Percentiles rank a stretch among this genome's conserved stretches.
Evolutionary conservation across 192 early-diverging fungal species (phyloP).

Genomic region (Podila verticillata): DNA sequence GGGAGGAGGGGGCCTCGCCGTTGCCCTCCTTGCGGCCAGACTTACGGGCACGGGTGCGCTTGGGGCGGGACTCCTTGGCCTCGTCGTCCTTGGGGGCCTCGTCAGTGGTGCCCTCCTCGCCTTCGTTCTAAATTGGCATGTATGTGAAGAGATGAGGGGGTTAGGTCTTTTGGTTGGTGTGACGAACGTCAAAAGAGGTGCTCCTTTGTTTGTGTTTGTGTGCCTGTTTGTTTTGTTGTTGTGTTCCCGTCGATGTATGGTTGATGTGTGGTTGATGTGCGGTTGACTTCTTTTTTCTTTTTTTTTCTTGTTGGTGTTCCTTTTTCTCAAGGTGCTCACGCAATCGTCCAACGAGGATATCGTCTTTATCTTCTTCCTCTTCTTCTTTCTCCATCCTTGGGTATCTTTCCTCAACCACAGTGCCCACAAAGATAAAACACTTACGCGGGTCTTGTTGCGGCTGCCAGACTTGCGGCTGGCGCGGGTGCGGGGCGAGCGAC

Average conservation of each 20-base stretch:
- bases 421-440: conserved; percentile 2
- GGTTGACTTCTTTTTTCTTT: neutral
- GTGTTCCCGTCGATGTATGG: too few species aligned
- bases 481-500: conserved; percentile 53
- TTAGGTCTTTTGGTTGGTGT: neutral
- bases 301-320: neutral
- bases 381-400: neutral
- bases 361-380: too few species aligned
- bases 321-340: neutral
- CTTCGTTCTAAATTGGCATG: conserved; percentile 24
- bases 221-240: neutral
- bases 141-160: neutral
- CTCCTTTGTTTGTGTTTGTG: too few species aligned
- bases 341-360: too few species aligned
- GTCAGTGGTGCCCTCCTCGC: conserved; percentile 43
- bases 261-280: too few species aligned
- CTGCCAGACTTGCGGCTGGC: conserved; percentile 31
- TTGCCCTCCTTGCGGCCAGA: conserved; percentile 27
- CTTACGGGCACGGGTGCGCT: conserved; percentile 21
- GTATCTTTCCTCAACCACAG: neutral
- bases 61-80: conserved; percentile 36
- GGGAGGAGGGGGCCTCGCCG: conserved; percentile 49
- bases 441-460: conserved; percentile 37
- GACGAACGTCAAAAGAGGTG: neutral
- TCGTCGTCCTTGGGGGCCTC: conserved; percentile 33